Percentiles rank a stretch among this genome's conserved stretches.
phyloP scores from a whole-genome alignment of 23 red algal species.

The Chondrus crispus region DNA sequence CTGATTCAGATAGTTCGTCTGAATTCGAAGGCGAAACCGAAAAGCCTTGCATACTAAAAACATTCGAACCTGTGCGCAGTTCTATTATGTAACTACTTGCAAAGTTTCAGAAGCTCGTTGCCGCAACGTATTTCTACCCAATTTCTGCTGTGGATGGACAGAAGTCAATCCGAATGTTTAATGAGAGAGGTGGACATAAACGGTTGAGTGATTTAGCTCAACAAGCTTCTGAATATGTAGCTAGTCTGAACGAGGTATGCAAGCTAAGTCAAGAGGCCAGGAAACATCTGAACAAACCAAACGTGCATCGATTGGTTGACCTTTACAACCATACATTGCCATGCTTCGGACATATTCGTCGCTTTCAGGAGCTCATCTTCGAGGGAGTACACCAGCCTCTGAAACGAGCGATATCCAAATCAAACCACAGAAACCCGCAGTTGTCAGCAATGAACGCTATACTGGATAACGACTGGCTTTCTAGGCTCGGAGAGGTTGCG shows the following conservation, averaged over 20 bases:
- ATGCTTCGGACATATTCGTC: neutral
- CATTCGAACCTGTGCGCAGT: no score
- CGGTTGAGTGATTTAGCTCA: no score
- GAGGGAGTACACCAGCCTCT: neutral
- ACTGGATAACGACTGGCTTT: neutral
- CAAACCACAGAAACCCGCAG: neutral
- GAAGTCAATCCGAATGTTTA: no score
- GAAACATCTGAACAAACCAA: neutral
- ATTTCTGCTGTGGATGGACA: neutral
- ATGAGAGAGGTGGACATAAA: no score
- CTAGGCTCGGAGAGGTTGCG: neutral
- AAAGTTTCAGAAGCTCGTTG: neutral
- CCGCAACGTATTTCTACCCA: neutral
- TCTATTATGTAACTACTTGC: no score
- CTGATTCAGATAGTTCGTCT: no score
- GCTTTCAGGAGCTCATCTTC: neutral
- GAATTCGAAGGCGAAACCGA: no score
- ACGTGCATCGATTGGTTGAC: neutral
- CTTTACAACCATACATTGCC: neutral
- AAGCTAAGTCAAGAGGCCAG: neutral
- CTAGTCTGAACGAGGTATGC: neutral
- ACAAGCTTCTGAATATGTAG: no score
- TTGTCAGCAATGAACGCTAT: neutral
- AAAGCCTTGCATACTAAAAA: no score
- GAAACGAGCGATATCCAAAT: neutral